A percentile compares a stretch with the other conserved stretches of the same genome.
phyloP scores from a whole-genome alignment of 2,329 filamentous ascomycete genomes.

The Dothidotthia symphoricarpi region DNA sequence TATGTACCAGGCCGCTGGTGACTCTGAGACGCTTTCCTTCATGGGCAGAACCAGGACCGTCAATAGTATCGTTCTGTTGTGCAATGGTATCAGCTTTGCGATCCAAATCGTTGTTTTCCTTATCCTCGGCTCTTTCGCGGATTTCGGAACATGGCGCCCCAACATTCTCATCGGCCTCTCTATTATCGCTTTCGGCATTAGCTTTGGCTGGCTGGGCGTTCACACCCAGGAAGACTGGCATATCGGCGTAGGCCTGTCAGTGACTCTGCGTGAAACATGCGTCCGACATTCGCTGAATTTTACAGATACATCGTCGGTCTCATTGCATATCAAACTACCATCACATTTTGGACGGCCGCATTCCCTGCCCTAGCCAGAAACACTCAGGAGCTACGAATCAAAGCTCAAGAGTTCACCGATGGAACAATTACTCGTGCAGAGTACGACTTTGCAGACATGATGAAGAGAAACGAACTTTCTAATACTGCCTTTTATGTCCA shows the following conservation, averaged over 20 bases:
- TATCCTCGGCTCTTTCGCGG: slow-evolving; percentile 54
- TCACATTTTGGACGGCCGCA: slow-evolving; percentile 67
- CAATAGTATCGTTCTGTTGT: slow-evolving; percentile 56
- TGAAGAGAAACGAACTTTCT: slow-evolving; percentile 62
- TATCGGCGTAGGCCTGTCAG: slow-evolving; percentile 53
- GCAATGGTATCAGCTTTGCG: slow-evolving; percentile 67
- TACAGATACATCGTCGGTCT: slow-evolving; percentile 61
- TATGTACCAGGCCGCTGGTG: slow-evolving; percentile 59
- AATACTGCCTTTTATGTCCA: slow-evolving; percentile 66
- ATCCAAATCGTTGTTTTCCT: slow-evolving; percentile 61
- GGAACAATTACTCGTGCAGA: slow-evolving; percentile 58
- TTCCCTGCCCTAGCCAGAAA: slow-evolving; percentile 60
- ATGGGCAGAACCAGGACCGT: slow-evolving; percentile 48
- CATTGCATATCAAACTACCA: slow-evolving; percentile 64
- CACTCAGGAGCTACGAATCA: slow-evolving; percentile 52
- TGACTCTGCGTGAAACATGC: background rate
- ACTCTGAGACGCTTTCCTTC: slow-evolving; percentile 55
- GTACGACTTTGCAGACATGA: slow-evolving; percentile 51
- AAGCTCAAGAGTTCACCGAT: slow-evolving; percentile 46
- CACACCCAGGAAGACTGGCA: slow-evolving; percentile 61
- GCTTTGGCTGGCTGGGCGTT: slow-evolving; percentile 67
- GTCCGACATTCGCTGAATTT: background rate
- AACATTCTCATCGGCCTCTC: slow-evolving; percentile 61
- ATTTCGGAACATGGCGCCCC: slow-evolving; percentile 63
- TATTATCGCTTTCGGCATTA: slow-evolving; percentile 50